These are phyloP conservation scores for Jimgerdemannia lactiflua DNA, from an alignment of 192 early-diverging fungal species.

Conservation along the genomic window DNA sequence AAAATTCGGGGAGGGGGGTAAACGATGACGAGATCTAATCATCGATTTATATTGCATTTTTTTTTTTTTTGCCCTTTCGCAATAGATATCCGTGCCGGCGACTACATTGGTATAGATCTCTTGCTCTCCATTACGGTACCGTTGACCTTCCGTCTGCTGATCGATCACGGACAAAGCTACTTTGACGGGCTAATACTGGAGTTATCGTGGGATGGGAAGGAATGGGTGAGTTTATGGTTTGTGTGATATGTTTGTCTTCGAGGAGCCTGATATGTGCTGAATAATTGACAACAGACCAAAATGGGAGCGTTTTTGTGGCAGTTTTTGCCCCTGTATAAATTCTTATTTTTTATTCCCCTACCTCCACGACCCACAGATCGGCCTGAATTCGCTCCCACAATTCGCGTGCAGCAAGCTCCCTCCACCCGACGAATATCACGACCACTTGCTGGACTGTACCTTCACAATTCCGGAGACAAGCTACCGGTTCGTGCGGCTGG, in stretches of 20 bases:
- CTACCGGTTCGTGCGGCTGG: constrained; percentile 38
- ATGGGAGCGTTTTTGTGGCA: neutral
- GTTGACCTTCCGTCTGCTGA: constrained; percentile 22
- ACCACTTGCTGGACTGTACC: constrained; percentile 20
- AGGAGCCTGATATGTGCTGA: no score
- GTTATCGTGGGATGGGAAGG: constrained; percentile 35
- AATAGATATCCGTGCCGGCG: constrained; percentile 38
- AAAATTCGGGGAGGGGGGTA: no score
- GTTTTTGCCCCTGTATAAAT: neutral
- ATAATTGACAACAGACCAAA: no score
- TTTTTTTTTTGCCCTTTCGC: constrained; percentile 1
- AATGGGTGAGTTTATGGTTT: constrained; percentile 25
- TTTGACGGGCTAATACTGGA: constrained; percentile 15
- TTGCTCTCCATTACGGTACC: constrained; percentile 38
- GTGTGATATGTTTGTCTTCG: no score
- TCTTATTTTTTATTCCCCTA: neutral
- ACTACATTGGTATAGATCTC: constrained; percentile 58
- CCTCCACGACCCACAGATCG: neutral
- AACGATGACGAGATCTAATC: no score
- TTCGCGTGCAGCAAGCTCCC: constrained; percentile 3
- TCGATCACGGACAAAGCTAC: constrained; percentile 25
- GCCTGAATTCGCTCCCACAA: constrained; percentile 6
- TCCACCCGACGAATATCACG: constrained; percentile 1
- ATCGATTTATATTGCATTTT: neutral
- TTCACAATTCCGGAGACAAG: constrained; percentile 30